Conservation (phyloP, 306 rosid genomes). For the Cucumis melo region DNA sequence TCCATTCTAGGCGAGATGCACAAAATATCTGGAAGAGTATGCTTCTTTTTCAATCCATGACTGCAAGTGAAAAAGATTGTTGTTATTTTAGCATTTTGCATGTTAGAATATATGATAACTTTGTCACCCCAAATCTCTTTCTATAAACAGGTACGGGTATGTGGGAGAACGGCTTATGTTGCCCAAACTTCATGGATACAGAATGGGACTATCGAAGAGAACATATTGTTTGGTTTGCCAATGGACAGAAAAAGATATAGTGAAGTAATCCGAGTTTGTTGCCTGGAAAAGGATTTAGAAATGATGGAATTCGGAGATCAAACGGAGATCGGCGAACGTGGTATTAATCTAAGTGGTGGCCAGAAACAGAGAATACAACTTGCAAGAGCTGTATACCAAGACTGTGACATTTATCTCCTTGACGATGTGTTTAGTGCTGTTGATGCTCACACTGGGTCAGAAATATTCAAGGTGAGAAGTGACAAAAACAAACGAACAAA, state of each 20-base stretch:
- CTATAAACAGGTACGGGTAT: constrained; percentile 55
- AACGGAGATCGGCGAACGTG: constrained; percentile 97
- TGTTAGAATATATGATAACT: neutral
- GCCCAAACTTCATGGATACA: constrained; percentile 99
- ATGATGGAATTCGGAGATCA: constrained; percentile 93
- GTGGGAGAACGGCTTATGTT: constrained; percentile 80
- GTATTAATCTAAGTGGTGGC: constrained; percentile 94
- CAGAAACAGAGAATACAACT: constrained; percentile 95
- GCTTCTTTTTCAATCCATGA: constrained; percentile 6
- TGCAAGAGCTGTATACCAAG: constrained; percentile 88
- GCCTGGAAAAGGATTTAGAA: constrained; percentile 83
- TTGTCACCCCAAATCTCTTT: neutral
- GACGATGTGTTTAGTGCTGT: constrained; percentile 96
- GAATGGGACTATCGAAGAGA: constrained; percentile 89
- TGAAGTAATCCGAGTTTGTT: constrained; percentile 66
- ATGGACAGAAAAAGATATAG: constrained; percentile 55
- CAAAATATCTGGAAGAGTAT: constrained; percentile 68
- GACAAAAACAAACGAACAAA: neutral
- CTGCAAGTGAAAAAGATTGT: neutral
- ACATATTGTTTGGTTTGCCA: constrained; percentile 68
- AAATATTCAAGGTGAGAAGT: constrained; percentile 63
- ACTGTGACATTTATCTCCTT: constrained; percentile 77
- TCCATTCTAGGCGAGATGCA: constrained; percentile 93
- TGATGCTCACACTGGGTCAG: constrained; percentile 95
- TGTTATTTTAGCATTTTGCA: neutral